phyloP scores from a whole-genome alignment of 2,329 filamentous ascomycete genomes.

The Pseudogymnoascus sp. region DNA sequence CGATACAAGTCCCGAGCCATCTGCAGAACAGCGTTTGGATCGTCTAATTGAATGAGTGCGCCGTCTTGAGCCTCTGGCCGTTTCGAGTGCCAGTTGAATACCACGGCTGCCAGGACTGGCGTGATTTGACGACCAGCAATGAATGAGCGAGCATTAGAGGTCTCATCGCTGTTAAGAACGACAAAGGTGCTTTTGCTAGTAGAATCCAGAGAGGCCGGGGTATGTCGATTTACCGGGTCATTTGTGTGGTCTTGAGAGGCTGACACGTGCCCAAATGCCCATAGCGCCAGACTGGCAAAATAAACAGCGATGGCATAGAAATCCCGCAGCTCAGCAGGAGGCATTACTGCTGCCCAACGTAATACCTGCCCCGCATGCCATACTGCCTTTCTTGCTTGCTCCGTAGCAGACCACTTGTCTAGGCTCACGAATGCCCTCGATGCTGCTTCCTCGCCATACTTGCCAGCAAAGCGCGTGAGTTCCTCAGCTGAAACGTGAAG shows the following conservation, averaged over 20 bases:
- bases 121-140: slow-evolving; percentile 46
- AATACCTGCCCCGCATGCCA: slow-evolving; percentile 21
- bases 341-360: slow-evolving; percentile 11
- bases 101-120: slow-evolving; percentile 38
- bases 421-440: slow-evolving; percentile 2
- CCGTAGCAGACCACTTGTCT: slow-evolving; percentile 10
- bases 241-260: background rate
- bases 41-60: slow-evolving; percentile 41
- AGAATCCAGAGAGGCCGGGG: slow-evolving; percentile 30
- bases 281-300: slow-evolving; percentile 58
- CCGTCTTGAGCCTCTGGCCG: slow-evolving; percentile 17
- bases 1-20: slow-evolving; percentile 50
- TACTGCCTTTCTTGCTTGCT: slow-evolving; percentile 12
- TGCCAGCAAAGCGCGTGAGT: slow-evolving; percentile 18
- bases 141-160: slow-evolving; percentile 49
- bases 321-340: background rate
- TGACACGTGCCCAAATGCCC: slow-evolving; percentile 58
- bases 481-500: slow-evolving; percentile 16
- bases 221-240: slow-evolving; percentile 27
- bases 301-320: background rate
- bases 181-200: slow-evolving; percentile 25
- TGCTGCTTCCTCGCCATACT: slow-evolving; percentile 18
- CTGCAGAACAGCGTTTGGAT: slow-evolving; percentile 54
- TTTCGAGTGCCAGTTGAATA: background rate
- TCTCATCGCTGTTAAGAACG: slow-evolving; percentile 52